phyloP scores from a whole-genome alignment of 1,139 yeast genomes.

The Sugiyamaella castrensis region DNA sequence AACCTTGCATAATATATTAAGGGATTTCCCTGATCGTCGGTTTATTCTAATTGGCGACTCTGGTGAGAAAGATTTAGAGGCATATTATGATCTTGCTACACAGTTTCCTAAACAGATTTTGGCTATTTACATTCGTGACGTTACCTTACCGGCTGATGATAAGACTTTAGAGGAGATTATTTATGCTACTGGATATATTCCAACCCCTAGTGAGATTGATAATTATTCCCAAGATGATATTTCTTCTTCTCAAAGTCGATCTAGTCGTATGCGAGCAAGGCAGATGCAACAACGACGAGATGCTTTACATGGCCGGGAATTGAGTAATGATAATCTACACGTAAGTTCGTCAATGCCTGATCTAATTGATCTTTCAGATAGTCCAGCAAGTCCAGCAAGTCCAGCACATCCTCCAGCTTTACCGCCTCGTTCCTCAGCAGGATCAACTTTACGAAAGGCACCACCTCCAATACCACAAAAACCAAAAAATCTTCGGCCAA shows the following conservation, averaged over 20 bases:
- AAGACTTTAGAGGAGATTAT: conserved; percentile 18
- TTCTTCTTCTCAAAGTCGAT: not conserved
- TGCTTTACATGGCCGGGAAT: not conserved
- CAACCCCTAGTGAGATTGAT: conserved; percentile 24
- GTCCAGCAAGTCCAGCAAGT: conserved; percentile 1
- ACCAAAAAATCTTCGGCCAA: conserved; percentile 12
- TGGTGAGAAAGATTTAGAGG: conserved; percentile 93
- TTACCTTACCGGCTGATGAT: conserved; percentile 45
- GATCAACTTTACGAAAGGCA: conserved; percentile 30
- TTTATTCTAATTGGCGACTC: conserved; percentile 91
- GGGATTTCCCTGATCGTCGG: conserved; percentile 72
- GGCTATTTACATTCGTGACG: conserved; percentile 80
- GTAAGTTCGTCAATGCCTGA: conserved; percentile 9
- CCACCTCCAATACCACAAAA: conserved; percentile 25
- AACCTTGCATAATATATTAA: conserved; percentile 59
- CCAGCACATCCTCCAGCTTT: conserved; percentile 6
- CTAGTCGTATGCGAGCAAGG: not conserved
- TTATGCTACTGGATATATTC: conserved; percentile 20
- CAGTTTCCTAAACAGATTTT: conserved; percentile 58
- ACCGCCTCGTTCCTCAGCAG: conserved; percentile 19
- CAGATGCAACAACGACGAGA: conserved; percentile 1
- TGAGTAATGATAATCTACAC: not conserved
- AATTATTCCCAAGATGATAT: conserved; percentile 9
- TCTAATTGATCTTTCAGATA: conserved; percentile 25
- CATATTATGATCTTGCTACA: conserved; percentile 70